phyloP scores from a whole-genome alignment of 2,329 filamentous ascomycete species.

The Dactylellina haptotyla region DNA sequence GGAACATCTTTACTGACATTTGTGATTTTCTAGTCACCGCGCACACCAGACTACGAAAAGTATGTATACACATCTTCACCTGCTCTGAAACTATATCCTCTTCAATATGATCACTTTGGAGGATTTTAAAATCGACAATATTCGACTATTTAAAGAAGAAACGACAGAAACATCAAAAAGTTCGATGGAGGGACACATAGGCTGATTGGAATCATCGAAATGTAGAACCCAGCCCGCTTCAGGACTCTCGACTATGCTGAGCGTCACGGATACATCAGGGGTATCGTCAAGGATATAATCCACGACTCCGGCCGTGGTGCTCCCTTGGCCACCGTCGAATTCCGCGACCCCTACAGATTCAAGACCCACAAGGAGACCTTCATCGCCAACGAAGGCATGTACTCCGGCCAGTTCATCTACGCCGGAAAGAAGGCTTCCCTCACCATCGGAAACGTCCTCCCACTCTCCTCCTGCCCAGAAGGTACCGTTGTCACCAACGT shows the following conservation, averaged over 20 bases:
- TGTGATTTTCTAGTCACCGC: constrained; percentile 67
- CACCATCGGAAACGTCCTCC: constrained; percentile 97
- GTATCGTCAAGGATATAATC: constrained; percentile 98
- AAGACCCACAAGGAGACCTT: constrained; percentile 98
- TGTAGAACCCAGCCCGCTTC: constrained; percentile 83
- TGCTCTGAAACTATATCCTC: not conserved
- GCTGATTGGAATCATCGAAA: constrained; percentile 33
- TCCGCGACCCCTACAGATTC: constrained; percentile 98
- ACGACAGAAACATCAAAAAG: not conserved
- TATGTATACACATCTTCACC: constrained; percentile 59
- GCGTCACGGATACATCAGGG: constrained; percentile 96
- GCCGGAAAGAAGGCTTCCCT: constrained; percentile 98
- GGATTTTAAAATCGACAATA: not conserved
- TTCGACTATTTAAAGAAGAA: not conserved
- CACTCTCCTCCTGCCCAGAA: constrained; percentile 92
- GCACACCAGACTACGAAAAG: constrained; percentile 93
- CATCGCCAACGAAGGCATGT: constrained; percentile 99
- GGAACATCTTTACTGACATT: constrained; percentile 16
- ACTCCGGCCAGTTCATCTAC: constrained; percentile 99
- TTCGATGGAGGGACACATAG: constrained; percentile 2
- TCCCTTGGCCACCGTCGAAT: constrained; percentile 93
- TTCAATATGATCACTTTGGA: not conserved
- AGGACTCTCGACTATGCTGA: constrained; percentile 95
- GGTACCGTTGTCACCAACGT: constrained; percentile 99
- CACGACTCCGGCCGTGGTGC: constrained; percentile 98